These are phyloP conservation scores for Rhodomyrtus psidioides DNA, from an alignment of 441 rosid species.

Conservation along the genomic window DNA sequence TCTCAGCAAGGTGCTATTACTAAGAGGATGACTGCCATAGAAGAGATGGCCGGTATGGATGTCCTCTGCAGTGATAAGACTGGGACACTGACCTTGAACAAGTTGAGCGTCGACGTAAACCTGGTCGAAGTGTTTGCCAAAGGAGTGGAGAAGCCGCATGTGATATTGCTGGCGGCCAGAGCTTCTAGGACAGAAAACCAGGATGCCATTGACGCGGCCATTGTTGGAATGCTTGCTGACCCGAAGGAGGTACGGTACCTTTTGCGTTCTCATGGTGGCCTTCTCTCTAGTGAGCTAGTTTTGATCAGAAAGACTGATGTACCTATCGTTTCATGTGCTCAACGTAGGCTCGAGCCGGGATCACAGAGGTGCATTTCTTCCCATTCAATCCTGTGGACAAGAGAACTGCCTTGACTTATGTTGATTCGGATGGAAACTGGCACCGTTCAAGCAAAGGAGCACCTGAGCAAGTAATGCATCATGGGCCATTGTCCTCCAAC, in stretches of 20 bases:
- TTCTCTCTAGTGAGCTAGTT: neutral
- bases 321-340: neutral
- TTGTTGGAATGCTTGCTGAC: conserved; percentile 15
- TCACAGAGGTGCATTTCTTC: conserved; percentile 12
- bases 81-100: conserved; percentile 13
- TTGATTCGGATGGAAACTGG: conserved; percentile 11
- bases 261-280: neutral
- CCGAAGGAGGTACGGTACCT: conserved; percentile 2
- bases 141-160: conserved; percentile 9
- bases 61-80: conserved; percentile 20
- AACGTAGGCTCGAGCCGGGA: conserved; percentile 7
- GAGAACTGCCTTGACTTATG: conserved; percentile 16
- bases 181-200: conserved; percentile 15
- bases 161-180: conserved; percentile 8
- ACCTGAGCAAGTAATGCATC: conserved; percentile 12
- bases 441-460: conserved; percentile 19
- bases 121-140: conserved; percentile 13
- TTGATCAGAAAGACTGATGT: neutral
- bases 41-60: conserved; percentile 18
- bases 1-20: conserved; percentile 18
- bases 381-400: conserved; percentile 19
- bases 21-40: conserved; percentile 18
- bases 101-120: conserved; percentile 11
- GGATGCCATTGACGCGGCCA: conserved; percentile 15
- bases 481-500: neutral